Conservation (phyloP, 306 rosid genomes). For the Trifolium fragiferum region DNA sequence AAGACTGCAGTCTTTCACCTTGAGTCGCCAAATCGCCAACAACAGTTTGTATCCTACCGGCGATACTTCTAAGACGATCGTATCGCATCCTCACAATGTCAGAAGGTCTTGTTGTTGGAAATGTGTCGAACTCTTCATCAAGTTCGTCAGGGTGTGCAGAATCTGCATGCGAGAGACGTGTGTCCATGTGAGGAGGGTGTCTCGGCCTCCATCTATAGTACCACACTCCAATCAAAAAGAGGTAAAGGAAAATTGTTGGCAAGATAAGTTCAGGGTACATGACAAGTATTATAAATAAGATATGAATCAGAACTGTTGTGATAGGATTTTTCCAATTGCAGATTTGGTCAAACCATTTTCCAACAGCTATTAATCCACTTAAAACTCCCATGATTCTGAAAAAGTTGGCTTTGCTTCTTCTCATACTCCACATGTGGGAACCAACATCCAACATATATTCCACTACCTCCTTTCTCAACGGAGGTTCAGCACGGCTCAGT, state of each 20-base stretch:
- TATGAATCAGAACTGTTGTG: slow-evolving; percentile 86
- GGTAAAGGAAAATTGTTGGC: slow-evolving; percentile 95
- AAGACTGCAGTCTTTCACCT: slow-evolving; percentile 94
- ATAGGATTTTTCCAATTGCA: slow-evolving; percentile 97
- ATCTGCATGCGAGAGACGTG: slow-evolving; percentile 90
- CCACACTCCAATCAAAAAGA: slow-evolving; percentile 97
- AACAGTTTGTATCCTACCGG: slow-evolving; percentile 94
- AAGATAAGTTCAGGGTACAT: slow-evolving; percentile 96
- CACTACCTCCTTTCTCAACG: slow-evolving; percentile 87
- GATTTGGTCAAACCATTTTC: slow-evolving; percentile 97
- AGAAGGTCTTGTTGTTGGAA: slow-evolving; percentile 77
- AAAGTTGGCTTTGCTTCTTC: slow-evolving; percentile 96
- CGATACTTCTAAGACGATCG: slow-evolving; percentile 89
- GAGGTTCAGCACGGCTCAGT: slow-evolving; percentile 91
- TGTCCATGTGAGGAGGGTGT: slow-evolving; percentile 99
- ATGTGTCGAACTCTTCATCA: slow-evolving; percentile 93
- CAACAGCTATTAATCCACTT: slow-evolving; percentile 92
- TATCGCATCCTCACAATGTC: slow-evolving; percentile 93
- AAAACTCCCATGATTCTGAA: slow-evolving; percentile 90
- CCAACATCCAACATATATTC: slow-evolving; percentile 97
- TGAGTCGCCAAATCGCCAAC: slow-evolving; percentile 97
- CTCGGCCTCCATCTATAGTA: slow-evolving; percentile 98
- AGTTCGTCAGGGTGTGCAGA: slow-evolving; percentile 89
- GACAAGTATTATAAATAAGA: slow-evolving; percentile 86
- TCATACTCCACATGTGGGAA: slow-evolving; percentile 98